Base-by-base conservation (phyloP, 345 rosid genomes). In the Populus ilicifolia region DNA sequence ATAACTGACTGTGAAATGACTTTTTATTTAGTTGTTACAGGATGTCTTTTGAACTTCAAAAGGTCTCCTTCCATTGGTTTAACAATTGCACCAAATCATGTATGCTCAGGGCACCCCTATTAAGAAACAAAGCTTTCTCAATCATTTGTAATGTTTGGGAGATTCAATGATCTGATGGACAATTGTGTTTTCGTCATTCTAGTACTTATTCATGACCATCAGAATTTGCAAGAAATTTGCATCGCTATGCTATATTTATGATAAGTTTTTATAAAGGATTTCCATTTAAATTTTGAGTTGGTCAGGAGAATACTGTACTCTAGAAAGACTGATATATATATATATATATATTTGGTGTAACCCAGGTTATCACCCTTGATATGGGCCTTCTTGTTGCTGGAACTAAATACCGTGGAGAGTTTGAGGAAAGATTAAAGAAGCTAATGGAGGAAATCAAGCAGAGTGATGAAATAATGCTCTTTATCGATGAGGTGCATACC, bases 351-450 rank as follows among this genome's bases (percentile, higher is more conserved):
- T 27, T 43, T 21, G 35, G 35, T 30, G 59, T 29, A 11, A 39
- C 75, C 64, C 82, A 94, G 99, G 98, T 96, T 68, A 96, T 94
- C 74, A 92, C 97, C 72, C 94, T 96, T 77, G 99, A 96, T 84
- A 96, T 96, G 98, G 99, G 99, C 80, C 97, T 96, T 84, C 89
- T 96, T 59, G 98, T 96, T 80, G 99, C 99, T 83, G 99, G 99
- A 76, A 96, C 99, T 0, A 96, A 96, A 75, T 94, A 94, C 61
- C 97, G 99, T 75, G 99, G 97, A 80, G 98, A 94, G 79, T 96
- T 96, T 71, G 99, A 96, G 82, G 99, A 96, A 85, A 88, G 99
- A 83, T 78, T 96, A 80, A 96, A 96, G 93, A 96, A 96, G 85
- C 91, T 96, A 43, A 96, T 96, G 99, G 99, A 96, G 84, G 99